Conservation (phyloP, 352 stramenopile genomes). For the Globisporangium yorkense region DNA sequence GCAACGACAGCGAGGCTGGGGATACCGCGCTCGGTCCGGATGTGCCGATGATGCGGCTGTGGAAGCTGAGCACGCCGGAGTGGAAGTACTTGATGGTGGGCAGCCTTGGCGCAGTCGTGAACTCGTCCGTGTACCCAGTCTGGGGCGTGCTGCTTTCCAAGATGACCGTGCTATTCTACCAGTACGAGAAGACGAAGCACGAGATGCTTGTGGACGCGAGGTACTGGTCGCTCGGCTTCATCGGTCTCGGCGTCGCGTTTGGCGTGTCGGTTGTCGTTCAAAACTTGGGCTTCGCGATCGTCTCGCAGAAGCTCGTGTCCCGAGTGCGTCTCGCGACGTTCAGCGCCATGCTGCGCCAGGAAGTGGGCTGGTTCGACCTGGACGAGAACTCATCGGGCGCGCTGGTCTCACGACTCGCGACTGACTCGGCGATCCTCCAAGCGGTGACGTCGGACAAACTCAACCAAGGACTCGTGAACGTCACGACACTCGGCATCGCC, state of each 20-base stretch:
- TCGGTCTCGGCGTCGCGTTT: conserved; percentile 32
- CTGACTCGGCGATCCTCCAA: conserved; percentile 71
- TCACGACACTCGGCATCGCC: conserved; percentile 43
- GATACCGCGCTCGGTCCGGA: background rate
- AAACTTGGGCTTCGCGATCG: conserved; percentile 46
- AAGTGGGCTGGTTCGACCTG: conserved; percentile 73
- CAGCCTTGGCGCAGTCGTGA: conserved; percentile 26
- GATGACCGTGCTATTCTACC: conserved; percentile 41
- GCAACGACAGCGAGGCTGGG: background rate
- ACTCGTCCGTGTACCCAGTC: conserved; percentile 34
- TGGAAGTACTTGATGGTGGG: conserved; percentile 37
- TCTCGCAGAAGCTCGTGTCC: conserved; percentile 37
- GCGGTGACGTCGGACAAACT: conserved; percentile 66
- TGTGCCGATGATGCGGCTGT: conserved; percentile 24
- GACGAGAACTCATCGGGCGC: conserved; percentile 59
- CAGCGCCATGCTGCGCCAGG: conserved; percentile 53
- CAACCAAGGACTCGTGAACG: conserved; percentile 44
- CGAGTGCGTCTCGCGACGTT: conserved; percentile 39
- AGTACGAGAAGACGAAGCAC: conserved; percentile 23
- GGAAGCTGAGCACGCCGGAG: conserved; percentile 34
- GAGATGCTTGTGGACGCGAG: conserved; percentile 35
- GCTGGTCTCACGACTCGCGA: conserved; percentile 55
- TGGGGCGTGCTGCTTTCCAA: conserved; percentile 48
- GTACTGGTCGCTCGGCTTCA: conserved; percentile 24
- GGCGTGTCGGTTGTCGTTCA: conserved; percentile 32